phyloP scores from a whole-genome alignment of 1,284 basidiomycete genomes.

The Leccinum subatratum region DNA sequence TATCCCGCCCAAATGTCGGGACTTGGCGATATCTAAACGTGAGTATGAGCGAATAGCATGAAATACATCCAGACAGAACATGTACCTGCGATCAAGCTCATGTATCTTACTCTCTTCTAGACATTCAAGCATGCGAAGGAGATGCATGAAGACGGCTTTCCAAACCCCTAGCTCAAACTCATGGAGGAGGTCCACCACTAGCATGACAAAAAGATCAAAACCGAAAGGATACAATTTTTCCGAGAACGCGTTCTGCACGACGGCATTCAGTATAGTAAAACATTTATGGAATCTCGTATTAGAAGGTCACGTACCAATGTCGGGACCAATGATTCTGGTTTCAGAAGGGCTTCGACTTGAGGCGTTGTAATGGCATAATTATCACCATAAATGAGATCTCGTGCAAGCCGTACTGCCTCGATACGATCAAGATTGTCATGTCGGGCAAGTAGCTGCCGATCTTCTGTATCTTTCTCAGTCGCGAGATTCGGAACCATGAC shows the following conservation, averaged over 20 bases:
- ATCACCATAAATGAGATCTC: not conserved
- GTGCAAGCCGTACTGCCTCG: not conserved
- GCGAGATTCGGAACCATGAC: not conserved
- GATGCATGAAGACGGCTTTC: not conserved
- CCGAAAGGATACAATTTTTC: not conserved
- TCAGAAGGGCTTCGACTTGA: not conserved
- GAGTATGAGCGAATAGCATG: rapidly evolving
- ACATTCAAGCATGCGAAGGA: not conserved
- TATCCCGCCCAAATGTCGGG: not conserved
- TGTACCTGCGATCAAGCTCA: not conserved
- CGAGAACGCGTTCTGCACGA: not conserved
- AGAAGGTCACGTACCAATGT: not conserved
- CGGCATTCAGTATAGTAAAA: not conserved
- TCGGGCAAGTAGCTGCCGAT: not conserved
- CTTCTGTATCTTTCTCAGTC: not conserved
- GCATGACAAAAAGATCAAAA: not conserved
- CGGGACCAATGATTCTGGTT: not conserved
- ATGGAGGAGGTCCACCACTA: not conserved
- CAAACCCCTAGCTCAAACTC: not conserved
- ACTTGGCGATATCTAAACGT: not conserved
- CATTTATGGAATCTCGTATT: not conserved
- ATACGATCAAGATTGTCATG: not conserved
- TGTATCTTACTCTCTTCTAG: not conserved
- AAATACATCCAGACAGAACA: not conserved
- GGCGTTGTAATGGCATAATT: not conserved